Evolutionary conservation across 148 eudicot species (phyloP).

Genomic region (Vaccinium vitisidaea): DNA sequence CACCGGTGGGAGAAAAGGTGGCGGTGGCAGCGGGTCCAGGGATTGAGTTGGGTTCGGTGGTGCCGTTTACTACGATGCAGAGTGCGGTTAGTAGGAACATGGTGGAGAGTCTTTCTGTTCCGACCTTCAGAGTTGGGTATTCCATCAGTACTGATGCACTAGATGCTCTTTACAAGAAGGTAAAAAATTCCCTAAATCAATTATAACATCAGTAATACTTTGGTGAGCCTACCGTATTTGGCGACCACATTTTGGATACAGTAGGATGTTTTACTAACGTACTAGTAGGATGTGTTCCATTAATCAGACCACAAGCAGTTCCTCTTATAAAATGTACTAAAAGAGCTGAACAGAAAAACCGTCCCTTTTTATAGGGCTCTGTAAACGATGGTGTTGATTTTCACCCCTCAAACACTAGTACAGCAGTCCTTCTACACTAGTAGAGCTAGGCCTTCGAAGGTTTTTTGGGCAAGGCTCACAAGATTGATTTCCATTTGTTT

Average conservation of each 20-base stretch:
- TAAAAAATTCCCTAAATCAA: slow-evolving; percentile 11
- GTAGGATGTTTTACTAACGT: too few relatives aligned
- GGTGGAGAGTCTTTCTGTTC: slow-evolving; percentile 90
- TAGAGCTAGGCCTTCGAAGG: too few relatives aligned
- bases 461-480: too few relatives aligned
- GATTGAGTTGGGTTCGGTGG: slow-evolving; percentile 70
- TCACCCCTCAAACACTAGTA: background rate
- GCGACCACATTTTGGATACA: too few relatives aligned
- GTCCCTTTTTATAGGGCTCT: background rate
- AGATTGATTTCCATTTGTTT: too few relatives aligned
- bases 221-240: too few relatives aligned
- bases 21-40: slow-evolving; percentile 15
- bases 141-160: slow-evolving; percentile 84
- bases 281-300: too few relatives aligned
- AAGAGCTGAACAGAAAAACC: background rate
- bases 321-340: background rate
- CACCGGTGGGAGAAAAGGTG: background rate
- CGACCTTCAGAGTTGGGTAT: slow-evolving; percentile 91
- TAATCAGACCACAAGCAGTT: too few relatives aligned
- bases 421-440: too few relatives aligned
- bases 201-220: too few relatives aligned
- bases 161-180: slow-evolving; percentile 93
- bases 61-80: slow-evolving; percentile 94
- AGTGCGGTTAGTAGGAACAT: slow-evolving; percentile 85
- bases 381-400: background rate